These are phyloP conservation scores for Spathaspora gorwiae DNA, from an alignment of 805 yeast species.

Conservation along the genomic window DNA sequence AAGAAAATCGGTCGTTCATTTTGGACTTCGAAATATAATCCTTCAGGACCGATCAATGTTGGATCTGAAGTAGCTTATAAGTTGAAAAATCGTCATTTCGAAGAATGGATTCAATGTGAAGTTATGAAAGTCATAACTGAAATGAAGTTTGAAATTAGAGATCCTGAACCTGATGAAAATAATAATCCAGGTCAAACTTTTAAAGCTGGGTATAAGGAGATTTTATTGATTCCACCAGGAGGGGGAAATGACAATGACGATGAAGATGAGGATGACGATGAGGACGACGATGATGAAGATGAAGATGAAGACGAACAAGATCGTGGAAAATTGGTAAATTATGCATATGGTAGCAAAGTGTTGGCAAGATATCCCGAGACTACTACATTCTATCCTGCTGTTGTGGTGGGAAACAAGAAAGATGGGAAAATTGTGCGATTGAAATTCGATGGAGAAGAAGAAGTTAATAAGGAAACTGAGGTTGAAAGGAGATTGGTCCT, in stretches of 20 bases:
- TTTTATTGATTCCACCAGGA: constrained; percentile 63
- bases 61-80: constrained; percentile 89
- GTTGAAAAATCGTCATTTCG: constrained; percentile 63
- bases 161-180: constrained; percentile 95
- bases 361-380: constrained; percentile 96
- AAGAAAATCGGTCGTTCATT: constrained; percentile 41
- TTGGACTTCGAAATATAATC: constrained; percentile 54
- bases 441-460: constrained; percentile 95
- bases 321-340: constrained; percentile 33
- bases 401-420: constrained; percentile 71
- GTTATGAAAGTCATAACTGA: constrained; percentile 74
- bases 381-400: constrained; percentile 93
- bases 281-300: neutral
- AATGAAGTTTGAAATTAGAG: constrained; percentile 78
- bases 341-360: constrained; percentile 76
- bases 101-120: constrained; percentile 96
- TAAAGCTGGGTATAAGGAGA: constrained; percentile 77
- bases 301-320: constrained; percentile 2
- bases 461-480: constrained; percentile 90
- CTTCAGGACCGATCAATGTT: constrained; percentile 50
- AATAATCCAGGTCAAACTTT: constrained; percentile 84
- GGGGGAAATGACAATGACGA: constrained; percentile 22
- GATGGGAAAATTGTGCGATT: constrained; percentile 69
- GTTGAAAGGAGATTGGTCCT: constrained; percentile 81
- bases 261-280: neutral